Evolutionary conservation across 73 alveolate species (phyloP).

Genomic region (Paramecium sexaurelia): DNA sequence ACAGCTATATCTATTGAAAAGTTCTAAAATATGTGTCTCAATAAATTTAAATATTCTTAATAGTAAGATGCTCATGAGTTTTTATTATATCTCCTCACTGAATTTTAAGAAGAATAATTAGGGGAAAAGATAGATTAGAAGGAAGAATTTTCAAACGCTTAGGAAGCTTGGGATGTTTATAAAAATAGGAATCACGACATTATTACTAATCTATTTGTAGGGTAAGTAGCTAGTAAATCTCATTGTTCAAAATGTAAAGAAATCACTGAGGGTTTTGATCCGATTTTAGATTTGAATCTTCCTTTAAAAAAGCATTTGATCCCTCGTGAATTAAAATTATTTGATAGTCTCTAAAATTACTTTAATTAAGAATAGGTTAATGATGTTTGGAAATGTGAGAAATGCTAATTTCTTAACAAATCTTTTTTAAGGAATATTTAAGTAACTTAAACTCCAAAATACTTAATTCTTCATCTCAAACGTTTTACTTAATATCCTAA

Average conservation of each 20-base stretch:
- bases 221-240: constrained; percentile 3
- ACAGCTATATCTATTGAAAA: background rate
- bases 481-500: background rate
- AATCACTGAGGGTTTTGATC: constrained; percentile 21
- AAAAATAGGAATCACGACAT: background rate
- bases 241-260: background rate
- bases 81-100: background rate
- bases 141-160: background rate
- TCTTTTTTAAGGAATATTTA: background rate
- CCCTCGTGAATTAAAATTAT: background rate
- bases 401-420: background rate
- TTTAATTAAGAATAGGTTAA: background rate
- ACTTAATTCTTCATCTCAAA: background rate
- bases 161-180: constrained; percentile 33
- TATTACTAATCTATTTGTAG: constrained; percentile 6
- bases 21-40: background rate
- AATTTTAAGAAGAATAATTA: background rate
- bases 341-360: background rate
- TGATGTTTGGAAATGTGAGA: constrained; percentile 12
- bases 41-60: background rate
- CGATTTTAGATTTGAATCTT: background rate
- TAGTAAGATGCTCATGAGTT: constrained; percentile 31
- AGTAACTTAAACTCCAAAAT: background rate
- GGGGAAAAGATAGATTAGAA: background rate
- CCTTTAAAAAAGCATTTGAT: background rate